These are phyloP conservation scores for Durotheca rogersii DNA, from an alignment of 495 filamentous ascomycete genomes.

Conservation along the genomic window DNA sequence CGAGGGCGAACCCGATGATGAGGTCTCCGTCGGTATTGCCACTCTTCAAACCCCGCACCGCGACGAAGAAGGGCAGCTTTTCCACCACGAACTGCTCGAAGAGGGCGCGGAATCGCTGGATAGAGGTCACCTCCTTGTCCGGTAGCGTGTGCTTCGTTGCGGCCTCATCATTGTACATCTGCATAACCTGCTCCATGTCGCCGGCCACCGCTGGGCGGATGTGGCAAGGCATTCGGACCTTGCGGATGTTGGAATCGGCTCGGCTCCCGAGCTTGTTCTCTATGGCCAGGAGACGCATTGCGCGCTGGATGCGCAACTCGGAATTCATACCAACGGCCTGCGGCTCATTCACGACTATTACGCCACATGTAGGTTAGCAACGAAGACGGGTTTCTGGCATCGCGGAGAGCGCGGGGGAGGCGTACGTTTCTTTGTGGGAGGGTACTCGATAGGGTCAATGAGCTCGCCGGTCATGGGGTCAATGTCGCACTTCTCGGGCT, in stretches of 20 bases:
- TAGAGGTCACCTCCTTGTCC: constrained; percentile 28
- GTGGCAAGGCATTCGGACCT: constrained; percentile 34
- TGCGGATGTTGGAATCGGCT: constrained; percentile 9
- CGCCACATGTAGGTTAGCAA: too few relatives aligned
- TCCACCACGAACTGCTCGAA: constrained; percentile 16
- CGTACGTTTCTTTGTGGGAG: constrained; percentile 20
- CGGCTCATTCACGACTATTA: background rate
- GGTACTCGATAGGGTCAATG: constrained; percentile 27
- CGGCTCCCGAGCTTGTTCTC: background rate
- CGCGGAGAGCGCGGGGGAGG: too few relatives aligned
- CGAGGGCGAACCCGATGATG: constrained; percentile 42
- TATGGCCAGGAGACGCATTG: background rate
- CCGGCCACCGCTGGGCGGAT: constrained; percentile 35
- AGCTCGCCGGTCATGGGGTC: constrained; percentile 35
- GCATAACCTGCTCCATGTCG: constrained; percentile 34
- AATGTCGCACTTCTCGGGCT: constrained; percentile 36
- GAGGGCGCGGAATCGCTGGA: constrained; percentile 32
- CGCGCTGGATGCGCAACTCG: background rate
- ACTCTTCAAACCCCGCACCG: constrained; percentile 29
- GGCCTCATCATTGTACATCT: constrained; percentile 44
- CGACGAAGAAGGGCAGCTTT: constrained; percentile 45
- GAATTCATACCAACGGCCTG: background rate
- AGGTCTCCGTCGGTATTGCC: background rate
- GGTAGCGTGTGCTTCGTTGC: constrained; percentile 31
- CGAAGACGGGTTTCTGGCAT: too few relatives aligned